Evolutionary conservation across 2,329 filamentous ascomycete species (phyloP).

Genomic region (Botrytis hyacinthi): DNA sequence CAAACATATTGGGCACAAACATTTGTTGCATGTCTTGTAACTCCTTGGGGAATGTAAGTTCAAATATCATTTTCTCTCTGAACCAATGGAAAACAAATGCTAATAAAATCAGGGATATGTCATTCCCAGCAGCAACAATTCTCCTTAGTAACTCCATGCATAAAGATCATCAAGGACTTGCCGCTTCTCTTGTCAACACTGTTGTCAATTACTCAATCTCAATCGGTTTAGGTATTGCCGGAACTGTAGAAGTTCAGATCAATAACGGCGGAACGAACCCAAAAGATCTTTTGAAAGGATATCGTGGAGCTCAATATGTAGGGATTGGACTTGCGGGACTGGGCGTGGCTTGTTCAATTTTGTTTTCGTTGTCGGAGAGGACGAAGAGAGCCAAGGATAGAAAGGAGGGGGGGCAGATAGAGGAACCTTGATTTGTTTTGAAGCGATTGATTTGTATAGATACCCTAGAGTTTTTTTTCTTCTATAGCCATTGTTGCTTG

Average conservation of each 20-base stretch:
- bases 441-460: not conserved
- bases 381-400: constrained; percentile 19
- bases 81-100: not conserved
- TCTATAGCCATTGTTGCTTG: not conserved
- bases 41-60: constrained; percentile 45
- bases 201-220: constrained; percentile 45
- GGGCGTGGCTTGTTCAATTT: constrained; percentile 40
- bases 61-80: not conserved
- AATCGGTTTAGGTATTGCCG: constrained; percentile 46
- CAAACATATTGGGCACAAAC: constrained; percentile 61
- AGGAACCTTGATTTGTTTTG: not conserved
- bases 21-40: constrained; percentile 58
- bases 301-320: constrained; percentile 18
- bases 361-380: constrained; percentile 33
- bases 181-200: constrained; percentile 49
- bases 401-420: not conserved
- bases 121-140: constrained; percentile 51
- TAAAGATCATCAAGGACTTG: constrained; percentile 50
- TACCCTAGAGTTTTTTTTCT: not conserved
- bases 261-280: constrained; percentile 25
- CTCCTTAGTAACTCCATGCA: constrained; percentile 52
- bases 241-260: constrained; percentile 40
- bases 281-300: constrained; percentile 12
- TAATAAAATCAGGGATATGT: constrained; percentile 50
- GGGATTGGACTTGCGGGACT: constrained; percentile 35